Base-by-base conservation (phyloP, 2,329 filamentous ascomycete species). In the Bipolaris victoriae region DNA sequence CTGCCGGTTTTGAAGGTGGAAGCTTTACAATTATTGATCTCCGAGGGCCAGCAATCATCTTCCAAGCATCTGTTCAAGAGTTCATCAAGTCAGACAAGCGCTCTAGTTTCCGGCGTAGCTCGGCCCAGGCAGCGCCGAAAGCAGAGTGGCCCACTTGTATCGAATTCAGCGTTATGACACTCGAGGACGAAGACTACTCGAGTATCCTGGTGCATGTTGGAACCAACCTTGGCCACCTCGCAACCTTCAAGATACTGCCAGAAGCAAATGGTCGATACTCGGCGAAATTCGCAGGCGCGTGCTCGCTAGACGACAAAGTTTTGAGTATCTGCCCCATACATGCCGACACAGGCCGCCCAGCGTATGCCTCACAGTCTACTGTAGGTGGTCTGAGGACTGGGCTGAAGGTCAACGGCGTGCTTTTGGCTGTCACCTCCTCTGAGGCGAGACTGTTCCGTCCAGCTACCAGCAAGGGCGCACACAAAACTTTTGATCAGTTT, bases 101-200 rank as follows among this genome's bases (percentile, higher is more conserved):
- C 26, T 82, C 86, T 2, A 92, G 90, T 51, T 89, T 97, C 67
- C 81, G 81, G 68, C 80, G 83, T 76, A 83, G 82, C 55, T 84
- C 81, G 26, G 79, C 76, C 49, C 76, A 80, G 22, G 75, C 82
- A 5, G 72, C 79, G 1, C 56, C 67, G 13, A 81, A 82, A 50
- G 72, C 80, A 46, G 93, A 97, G 69, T 96, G 88, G 85, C 87
- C 91, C 0, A 92, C 91, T 0, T 83, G 81, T 29, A 87, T 98
- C 26, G 91, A 97, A 71, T 99, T 98, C 78, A 92, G 91, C 51
- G 91, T 78, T 49, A 89, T 99, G 87, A 96, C 90, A 3, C 79
- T 97, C 3, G 95, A 98, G 41, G 90, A 89, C n/a, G 94, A 98
- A 71, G 85, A 91, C 63, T 99, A 96, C 74, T 98, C 95, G 1